These are phyloP conservation scores for Toxicodendron radicans DNA, from an alignment of 345 rosid genomes.

Conservation along the genomic window DNA sequence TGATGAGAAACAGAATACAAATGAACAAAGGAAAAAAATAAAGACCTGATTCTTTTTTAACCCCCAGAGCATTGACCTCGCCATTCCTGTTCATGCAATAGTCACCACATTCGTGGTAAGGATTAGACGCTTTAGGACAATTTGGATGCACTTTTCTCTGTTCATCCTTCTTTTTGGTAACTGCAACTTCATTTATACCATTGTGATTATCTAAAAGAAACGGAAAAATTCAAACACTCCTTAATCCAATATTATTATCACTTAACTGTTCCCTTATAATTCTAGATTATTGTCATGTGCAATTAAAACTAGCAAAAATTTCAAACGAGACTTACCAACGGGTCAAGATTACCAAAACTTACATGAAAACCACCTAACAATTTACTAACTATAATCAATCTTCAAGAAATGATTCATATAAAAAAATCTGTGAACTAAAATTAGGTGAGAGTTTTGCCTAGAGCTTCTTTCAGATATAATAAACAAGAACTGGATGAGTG, in stretches of 20 bases:
- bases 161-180: slow-evolving; percentile 41
- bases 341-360: neutral
- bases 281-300: neutral
- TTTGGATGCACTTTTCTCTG: slow-evolving; percentile 36
- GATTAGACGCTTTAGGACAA: slow-evolving; percentile 55
- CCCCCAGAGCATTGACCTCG: slow-evolving; percentile 26
- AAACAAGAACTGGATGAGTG: neutral
- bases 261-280: neutral
- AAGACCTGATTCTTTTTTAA: slow-evolving; percentile 48
- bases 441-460: neutral
- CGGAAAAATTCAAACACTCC: slow-evolving; percentile 4
- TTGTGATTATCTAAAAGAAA: slow-evolving; percentile 33
- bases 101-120: slow-evolving; percentile 55
- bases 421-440: neutral
- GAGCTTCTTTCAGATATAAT: neutral
- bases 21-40: slow-evolving; percentile 3
- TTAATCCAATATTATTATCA: neutral
- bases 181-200: slow-evolving; percentile 31
- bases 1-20: slow-evolving; percentile 5
- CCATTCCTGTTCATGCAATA: slow-evolving; percentile 40
- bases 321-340: neutral
- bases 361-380: neutral
- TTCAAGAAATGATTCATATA: neutral
- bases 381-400: neutral
- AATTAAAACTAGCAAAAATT: neutral